A percentile compares a stretch with the other conserved stretches of the same genome.
These are phyloP conservation scores for Alliaria petiolata DNA, from an alignment of 345 rosid species.

Conservation along the genomic window DNA sequence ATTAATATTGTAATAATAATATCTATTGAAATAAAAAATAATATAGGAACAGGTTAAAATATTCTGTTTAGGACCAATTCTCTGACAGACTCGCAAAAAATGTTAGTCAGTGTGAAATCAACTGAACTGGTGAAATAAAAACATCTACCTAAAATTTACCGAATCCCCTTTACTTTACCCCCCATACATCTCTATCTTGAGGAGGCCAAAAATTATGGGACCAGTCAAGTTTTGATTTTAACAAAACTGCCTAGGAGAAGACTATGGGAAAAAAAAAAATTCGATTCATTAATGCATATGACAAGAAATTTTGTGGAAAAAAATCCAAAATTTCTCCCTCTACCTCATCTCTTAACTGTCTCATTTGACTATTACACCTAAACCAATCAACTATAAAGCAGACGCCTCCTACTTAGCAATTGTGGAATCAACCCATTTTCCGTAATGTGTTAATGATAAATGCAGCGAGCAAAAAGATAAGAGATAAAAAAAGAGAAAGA, in stretches of 20 bases:
- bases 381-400: neutral
- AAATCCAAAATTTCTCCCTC: neutral
- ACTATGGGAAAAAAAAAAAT: neutral
- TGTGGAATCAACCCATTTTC: neutral
- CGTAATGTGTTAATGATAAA: neutral
- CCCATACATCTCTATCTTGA: too few species aligned
- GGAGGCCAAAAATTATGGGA: neutral
- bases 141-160: too few species aligned
- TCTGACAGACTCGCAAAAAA: neutral
- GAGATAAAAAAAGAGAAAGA: neutral
- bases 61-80: neutral
- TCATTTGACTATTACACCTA: neutral
- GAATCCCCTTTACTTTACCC: too few species aligned
- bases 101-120: too few species aligned
- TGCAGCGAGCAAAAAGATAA: slow-evolving; percentile 8
- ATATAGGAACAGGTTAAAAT: neutral
- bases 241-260: neutral
- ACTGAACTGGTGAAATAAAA: too few species aligned
- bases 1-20: neutral
- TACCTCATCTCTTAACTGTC: neutral
- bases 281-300: neutral
- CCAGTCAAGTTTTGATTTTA: neutral
- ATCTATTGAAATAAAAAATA: neutral
- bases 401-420: neutral
- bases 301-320: neutral